Evolutionary conservation across 2,329 filamentous ascomycete species (phyloP), one percentile per base, ranked within the genome.

Genomic region (Alternaria ventricosa): DNA sequence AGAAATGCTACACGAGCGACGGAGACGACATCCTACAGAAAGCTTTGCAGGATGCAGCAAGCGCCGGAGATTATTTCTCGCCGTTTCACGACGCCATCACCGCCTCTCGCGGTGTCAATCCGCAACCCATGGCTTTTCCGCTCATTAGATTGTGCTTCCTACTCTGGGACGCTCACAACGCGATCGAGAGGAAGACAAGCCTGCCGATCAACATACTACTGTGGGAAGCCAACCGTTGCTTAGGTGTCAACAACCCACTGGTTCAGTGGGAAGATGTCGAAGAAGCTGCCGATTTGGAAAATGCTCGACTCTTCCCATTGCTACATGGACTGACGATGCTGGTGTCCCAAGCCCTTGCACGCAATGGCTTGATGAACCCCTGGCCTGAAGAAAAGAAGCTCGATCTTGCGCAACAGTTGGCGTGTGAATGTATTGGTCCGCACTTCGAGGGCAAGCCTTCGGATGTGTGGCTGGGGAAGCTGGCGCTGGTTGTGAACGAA

Each of bases 81-180:
- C 57, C 57, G 10, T 60, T 60, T 43, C 47, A 60, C 22, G 57
- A 60, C 22, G 57, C 57, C 4, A 53, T 60, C n/a, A 28, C 33
- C 1, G 44, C 51, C 13, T 60, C 43, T 54, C 45, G 44, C 20
- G 43, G 22, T 12, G 41, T 23, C 18, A 36, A 28, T 56, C 51
- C 58, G 25, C n/a, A 60, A 25, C 58, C 51, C n/a, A 60, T 60
- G 51, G 44, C 30, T 4, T 55, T 60, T 27, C 23, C 51, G 22
- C 36, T 56, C 28, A 36, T 55, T 10, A 44, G 51, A 20, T 28
- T 60, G 8, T 60, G 58, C 23, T 60, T 56, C 23, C 18, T 60
- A 43, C 57, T 60, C 20, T 60, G 49, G 49, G 41, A 54, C 28
- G 23, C 27, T 1, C 49, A 50, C 22, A 54, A 56, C 12, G 51